A percentile compares a stretch with the other conserved stretches of the same genome.
phyloP scores from a whole-genome alignment of 495 filamentous ascomycete genomes.

The Xylaria palmicola region DNA sequence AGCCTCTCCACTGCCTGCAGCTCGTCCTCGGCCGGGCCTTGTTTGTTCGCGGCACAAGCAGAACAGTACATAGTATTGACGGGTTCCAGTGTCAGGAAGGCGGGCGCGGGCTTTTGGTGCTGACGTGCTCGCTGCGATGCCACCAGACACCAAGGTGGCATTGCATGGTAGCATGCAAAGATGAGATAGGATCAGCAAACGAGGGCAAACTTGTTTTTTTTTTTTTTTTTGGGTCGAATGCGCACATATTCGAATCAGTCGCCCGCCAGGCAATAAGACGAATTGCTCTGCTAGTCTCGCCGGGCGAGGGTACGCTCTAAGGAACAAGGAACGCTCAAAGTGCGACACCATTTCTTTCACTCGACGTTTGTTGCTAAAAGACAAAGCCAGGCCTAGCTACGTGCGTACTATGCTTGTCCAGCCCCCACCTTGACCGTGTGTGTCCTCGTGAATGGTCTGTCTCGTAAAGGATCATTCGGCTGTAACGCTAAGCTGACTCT shows the following conservation, averaged over 20 bases:
- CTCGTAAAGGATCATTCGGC: constrained; percentile 1
- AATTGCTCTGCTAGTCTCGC: neutral
- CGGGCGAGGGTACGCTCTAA: too few species aligned
- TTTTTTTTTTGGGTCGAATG: too few species aligned
- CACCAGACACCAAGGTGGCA: neutral
- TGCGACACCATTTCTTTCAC: too few species aligned
- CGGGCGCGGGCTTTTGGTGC: neutral
- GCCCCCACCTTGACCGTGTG: neutral
- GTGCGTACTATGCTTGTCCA: neutral
- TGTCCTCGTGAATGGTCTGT: neutral
- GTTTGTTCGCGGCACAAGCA: too few species aligned
- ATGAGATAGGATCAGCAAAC: neutral
- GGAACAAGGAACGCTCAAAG: too few species aligned
- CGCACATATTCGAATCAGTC: neutral
- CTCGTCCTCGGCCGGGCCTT: too few species aligned
- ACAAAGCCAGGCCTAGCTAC: too few species aligned
- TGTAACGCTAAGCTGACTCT: constrained; percentile 12
- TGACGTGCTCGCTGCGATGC: neutral
- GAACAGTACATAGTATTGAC: too few species aligned
- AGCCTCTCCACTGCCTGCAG: too few species aligned
- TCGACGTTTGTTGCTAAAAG: neutral
- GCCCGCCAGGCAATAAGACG: neutral
- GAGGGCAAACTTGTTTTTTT: constrained; percentile 7
- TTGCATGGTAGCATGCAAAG: constrained; percentile 6
- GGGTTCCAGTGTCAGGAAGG: neutral